A percentile compares a stretch with the other conserved stretches of the same genome.
Conservation (phyloP, 352 stramenopile species). For the Globisporangium ultimum region DNA sequence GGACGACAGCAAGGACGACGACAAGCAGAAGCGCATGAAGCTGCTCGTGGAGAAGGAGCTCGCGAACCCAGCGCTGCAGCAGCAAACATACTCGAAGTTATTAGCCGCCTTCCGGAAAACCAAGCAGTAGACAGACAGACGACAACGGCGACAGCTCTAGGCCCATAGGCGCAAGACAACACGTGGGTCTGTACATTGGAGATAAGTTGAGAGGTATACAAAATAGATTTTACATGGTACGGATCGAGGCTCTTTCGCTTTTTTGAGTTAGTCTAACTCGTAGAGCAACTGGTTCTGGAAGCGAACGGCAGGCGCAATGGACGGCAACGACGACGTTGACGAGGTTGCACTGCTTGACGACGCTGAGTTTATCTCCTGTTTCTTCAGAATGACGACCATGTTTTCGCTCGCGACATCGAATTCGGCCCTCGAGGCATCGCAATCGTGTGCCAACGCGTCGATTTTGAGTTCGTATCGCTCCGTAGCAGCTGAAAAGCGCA, state of each 20-base stretch:
- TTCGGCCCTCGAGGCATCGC: slow-evolving; percentile 30
- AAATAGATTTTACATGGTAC: slow-evolving; percentile 24
- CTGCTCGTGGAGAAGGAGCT: slow-evolving; percentile 67
- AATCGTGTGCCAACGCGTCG: slow-evolving; percentile 12
- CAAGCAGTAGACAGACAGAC: slow-evolving; percentile 24
- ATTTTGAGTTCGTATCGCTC: slow-evolving; percentile 30
- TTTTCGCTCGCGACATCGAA: slow-evolving; percentile 68
- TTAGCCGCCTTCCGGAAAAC: slow-evolving; percentile 61
- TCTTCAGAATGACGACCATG: slow-evolving; percentile 54
- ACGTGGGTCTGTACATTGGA: background rate
- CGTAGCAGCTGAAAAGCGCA: slow-evolving; percentile 23
- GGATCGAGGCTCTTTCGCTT: background rate
- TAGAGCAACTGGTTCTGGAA: slow-evolving; percentile 79
- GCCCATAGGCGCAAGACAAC: background rate
- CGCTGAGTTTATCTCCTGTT: slow-evolving; percentile 21
- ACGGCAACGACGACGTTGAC: slow-evolving; percentile 1
- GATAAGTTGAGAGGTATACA: slow-evolving; percentile 4
- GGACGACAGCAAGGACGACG: slow-evolving; percentile 20
- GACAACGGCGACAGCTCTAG: background rate
- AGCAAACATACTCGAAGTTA: slow-evolving; percentile 72
- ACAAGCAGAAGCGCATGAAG: slow-evolving; percentile 61
- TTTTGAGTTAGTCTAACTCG: slow-evolving; percentile 46
- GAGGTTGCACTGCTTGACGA: background rate
- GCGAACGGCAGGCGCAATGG: slow-evolving; percentile 23
- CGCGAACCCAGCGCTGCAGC: slow-evolving; percentile 44